Evolutionary conservation across 768 basidiomycete species (phyloP).

Genomic region (Lactifluus subvellereus): DNA sequence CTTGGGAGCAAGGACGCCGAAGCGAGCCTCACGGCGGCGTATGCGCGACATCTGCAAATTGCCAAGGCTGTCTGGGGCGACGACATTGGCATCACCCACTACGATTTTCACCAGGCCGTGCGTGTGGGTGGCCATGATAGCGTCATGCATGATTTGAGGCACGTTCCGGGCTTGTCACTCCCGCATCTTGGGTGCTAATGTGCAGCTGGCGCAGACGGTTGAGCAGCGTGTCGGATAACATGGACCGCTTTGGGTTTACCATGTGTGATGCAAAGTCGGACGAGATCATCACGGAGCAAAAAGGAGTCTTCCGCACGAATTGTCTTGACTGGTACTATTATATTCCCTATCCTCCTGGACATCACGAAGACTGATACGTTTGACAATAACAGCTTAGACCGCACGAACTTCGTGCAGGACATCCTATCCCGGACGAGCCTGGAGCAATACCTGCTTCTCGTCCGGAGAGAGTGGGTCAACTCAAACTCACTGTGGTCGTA

Average conservation of each 20-base stretch:
- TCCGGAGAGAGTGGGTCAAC: conserved; percentile 70
- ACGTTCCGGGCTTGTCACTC: not conserved
- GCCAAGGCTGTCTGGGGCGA: conserved; percentile 59
- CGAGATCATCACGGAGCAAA: conserved; percentile 80
- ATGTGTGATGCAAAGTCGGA: conserved; percentile 63
- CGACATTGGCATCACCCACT: conserved; percentile 74
- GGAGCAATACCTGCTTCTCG: conserved; percentile 75
- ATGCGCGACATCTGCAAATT: conserved; percentile 70
- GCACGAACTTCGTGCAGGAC: conserved; percentile 97
- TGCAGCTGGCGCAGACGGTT: conserved; percentile 42
- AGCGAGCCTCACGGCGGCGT: conserved; percentile 73
- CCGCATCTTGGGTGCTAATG: not conserved
- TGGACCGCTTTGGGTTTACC: conserved; percentile 82
- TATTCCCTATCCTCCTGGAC: not conserved
- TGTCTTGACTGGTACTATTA: conserved; percentile 80
- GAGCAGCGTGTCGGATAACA: conserved; percentile 51
- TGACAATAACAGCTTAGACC: conserved; percentile 61
- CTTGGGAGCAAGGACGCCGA: conserved; percentile 93
- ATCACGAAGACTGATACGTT: not conserved
- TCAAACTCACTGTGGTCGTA: conserved; percentile 70
- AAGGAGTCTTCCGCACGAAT: conserved; percentile 89
- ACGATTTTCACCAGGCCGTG: conserved; percentile 90
- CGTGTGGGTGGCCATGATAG: conserved; percentile 81
- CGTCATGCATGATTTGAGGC: conserved; percentile 70
- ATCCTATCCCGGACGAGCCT: conserved; percentile 79